Evolutionary conservation across 148 eudicot species (phyloP), one percentile per base, ranked within the genome.

Genomic region (Chenopodium quinoa): DNA sequence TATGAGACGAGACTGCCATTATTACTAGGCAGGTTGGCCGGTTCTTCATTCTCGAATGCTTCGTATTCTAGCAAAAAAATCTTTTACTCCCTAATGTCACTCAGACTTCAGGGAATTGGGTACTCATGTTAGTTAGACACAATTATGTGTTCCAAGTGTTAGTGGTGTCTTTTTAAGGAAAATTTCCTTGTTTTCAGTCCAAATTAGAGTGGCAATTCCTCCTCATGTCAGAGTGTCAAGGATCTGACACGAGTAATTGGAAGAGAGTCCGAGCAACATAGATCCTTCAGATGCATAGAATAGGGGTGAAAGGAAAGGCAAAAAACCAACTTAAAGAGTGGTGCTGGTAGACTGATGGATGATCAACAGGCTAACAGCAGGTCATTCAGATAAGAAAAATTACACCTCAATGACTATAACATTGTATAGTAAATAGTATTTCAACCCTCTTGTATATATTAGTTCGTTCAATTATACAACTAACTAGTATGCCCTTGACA

Each of bases 11-110:
- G 10, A 48, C 52, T 48, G 52, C 52, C 52, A 48, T 48, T 9
- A 10, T 9, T 12, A 9, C 60, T 54, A 0, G 17, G 62, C 62
- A 2, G 62, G 62, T 56, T 56, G 37, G 34, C 70, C 23, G 19
- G 14, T 66, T 66, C 44, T 64, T 78, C 84, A 22, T 81, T 81
- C 73, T 70, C 62, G 0, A 77, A 82, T 22, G 69, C 83, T 82
- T 80, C 47, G 69, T 72, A 50, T 44, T 37, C 60, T 16, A 72
- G 31, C 34, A 75, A 69, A 62, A 84, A 63, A 78, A 77, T 74
- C 79, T 63, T 76, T 56, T 58, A 79, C 27, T 74, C 72, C 62
- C 4, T 17, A 13, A 14, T 14, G 22, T 56, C 22, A 16, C 62
- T 14, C 19, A 13, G 20, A 16, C 7, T 56, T 56, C 6, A 4